Evolutionary conservation across 768 basidiomycete species (phyloP).

Genomic region (Hebeloma cylindrosporum): DNA sequence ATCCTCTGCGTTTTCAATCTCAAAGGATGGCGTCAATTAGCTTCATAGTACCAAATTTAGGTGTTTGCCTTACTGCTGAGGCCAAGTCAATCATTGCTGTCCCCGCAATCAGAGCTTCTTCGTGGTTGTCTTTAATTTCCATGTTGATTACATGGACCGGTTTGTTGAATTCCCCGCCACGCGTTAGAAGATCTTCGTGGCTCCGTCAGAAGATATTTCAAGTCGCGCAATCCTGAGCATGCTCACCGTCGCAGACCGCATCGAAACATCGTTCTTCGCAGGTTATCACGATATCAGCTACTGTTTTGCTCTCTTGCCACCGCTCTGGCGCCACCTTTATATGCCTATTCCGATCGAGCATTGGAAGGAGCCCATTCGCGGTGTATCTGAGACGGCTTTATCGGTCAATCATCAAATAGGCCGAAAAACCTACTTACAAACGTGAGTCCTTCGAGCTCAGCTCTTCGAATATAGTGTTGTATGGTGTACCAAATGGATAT

Average conservation of each 20-base stretch:
- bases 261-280: constrained; percentile 99
- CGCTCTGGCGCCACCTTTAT: constrained; percentile 93
- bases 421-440: constrained; percentile 54
- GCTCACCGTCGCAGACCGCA: constrained; percentile 93
- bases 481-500: constrained; percentile 95
- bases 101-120: constrained; percentile 95
- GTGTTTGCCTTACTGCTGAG: constrained; percentile 63
- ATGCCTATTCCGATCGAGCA: constrained; percentile 93
- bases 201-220: neutral
- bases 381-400: constrained; percentile 61
- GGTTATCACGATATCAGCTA: constrained; percentile 97
- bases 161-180: constrained; percentile 90
- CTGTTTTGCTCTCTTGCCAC: constrained; percentile 88
- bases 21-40: constrained; percentile 6
- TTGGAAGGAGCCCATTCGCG: constrained; percentile 89
- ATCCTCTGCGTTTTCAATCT: constrained; percentile 87
- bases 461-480: constrained; percentile 93
- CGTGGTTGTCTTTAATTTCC: constrained; percentile 99
- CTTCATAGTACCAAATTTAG: constrained; percentile 5
- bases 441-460: constrained; percentile 78
- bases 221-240: neutral
- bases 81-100: constrained; percentile 93
- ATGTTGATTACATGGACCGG: constrained; percentile 97
- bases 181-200: constrained; percentile 69
- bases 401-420: constrained; percentile 1